phyloP scores from a whole-genome alignment of 129 eudicot genomes.

The Cynara cardunculus region DNA sequence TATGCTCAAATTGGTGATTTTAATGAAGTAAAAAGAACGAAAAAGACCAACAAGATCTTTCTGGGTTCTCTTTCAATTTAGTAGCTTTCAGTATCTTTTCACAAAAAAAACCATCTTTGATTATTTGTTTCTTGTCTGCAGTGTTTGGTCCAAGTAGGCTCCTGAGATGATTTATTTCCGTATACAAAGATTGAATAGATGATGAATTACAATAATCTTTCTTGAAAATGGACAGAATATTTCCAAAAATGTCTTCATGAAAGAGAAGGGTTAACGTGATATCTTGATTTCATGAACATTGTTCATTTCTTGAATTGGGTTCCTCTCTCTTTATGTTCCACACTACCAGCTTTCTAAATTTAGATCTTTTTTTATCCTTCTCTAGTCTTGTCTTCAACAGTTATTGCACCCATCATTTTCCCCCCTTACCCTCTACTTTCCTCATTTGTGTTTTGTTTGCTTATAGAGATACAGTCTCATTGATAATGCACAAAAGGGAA shows the following conservation, averaged over 20 bases:
- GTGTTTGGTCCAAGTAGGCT: slow-evolving; percentile 22
- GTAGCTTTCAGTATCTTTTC: not conserved
- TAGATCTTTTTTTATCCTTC: slow-evolving; percentile 44
- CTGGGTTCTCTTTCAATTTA: slow-evolving; percentile 21
- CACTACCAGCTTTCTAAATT: slow-evolving; percentile 48
- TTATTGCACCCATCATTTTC: slow-evolving; percentile 41
- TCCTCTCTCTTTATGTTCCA: slow-evolving; percentile 40
- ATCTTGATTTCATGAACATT: slow-evolving; percentile 60
- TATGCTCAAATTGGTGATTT: not conserved
- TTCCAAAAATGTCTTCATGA: slow-evolving; percentile 30
- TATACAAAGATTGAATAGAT: slow-evolving; percentile 15
- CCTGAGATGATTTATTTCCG: slow-evolving; percentile 10
- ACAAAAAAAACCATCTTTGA: not conserved
- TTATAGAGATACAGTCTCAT: slow-evolving; percentile 22
- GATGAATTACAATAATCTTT: slow-evolving; percentile 30
- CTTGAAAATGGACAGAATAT: slow-evolving; percentile 30
- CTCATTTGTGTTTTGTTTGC: slow-evolving; percentile 38
- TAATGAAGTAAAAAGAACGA: not conserved
- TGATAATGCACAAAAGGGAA: slow-evolving; percentile 34
- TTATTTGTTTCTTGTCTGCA: slow-evolving; percentile 20
- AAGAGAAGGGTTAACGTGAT: slow-evolving; percentile 16
- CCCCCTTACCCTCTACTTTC: slow-evolving; percentile 41
- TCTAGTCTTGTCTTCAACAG: slow-evolving; percentile 87
- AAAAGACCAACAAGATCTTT: slow-evolving; percentile 20
- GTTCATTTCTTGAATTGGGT: slow-evolving; percentile 46